Conservation (phyloP, 345 rosid genomes). For the Fremontodendron californicum region DNA sequence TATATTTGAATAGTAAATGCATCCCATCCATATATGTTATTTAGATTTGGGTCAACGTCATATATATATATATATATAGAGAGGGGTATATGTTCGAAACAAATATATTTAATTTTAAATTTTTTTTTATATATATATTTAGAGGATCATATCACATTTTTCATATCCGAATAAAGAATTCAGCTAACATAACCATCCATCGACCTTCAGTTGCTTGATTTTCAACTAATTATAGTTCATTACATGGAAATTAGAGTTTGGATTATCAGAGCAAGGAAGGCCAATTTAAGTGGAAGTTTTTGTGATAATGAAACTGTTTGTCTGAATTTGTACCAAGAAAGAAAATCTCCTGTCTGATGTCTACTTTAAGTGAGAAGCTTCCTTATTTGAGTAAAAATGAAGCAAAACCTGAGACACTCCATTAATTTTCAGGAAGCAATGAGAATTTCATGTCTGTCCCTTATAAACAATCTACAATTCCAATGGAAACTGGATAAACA, state of each 20-base stretch:
- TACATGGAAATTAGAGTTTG: not conserved
- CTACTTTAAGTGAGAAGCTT: not conserved
- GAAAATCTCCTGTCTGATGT: not conserved
- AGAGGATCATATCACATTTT: too few species aligned
- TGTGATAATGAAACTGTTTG: not conserved
- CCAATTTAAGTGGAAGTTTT: not conserved
- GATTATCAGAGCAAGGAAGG: not conserved
- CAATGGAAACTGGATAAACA: not conserved
- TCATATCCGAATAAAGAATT: too few species aligned
- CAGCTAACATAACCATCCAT: too few species aligned
- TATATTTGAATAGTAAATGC: too few species aligned
- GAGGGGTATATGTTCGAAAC: too few species aligned
- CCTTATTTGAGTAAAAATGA: conserved; percentile 4
- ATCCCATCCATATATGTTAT: not conserved
- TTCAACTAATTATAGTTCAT: not conserved
- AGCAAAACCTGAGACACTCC: not conserved
- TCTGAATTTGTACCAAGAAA: not conserved
- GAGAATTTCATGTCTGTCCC: not conserved
- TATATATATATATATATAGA: too few species aligned
- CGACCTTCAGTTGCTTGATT: too few species aligned
- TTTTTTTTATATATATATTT: too few species aligned
- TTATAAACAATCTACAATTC: not conserved
- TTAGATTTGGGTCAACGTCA: too few species aligned
- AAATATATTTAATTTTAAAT: too few species aligned
- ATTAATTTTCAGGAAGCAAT: not conserved